Conservation (phyloP, 306 rosid species). For the Acacia confusa region DNA sequence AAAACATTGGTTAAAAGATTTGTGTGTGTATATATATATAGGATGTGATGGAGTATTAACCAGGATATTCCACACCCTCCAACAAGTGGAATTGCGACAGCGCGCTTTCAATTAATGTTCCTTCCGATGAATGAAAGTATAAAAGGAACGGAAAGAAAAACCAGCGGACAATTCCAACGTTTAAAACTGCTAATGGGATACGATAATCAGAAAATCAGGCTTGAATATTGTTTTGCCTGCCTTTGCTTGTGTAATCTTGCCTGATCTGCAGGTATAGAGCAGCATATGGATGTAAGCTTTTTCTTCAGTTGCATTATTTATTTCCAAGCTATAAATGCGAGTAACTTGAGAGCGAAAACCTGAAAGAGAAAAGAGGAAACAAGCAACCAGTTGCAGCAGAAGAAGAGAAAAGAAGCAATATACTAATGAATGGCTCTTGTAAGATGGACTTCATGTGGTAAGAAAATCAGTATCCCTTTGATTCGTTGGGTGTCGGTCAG, state of each 20-base stretch:
- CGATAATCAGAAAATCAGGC: neutral
- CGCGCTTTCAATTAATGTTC: neutral
- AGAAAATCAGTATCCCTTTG: neutral
- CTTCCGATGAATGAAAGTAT: neutral
- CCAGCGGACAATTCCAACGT: neutral
- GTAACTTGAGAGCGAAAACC: neutral
- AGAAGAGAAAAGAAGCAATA: neutral
- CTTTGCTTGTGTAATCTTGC: neutral
- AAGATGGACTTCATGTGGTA: neutral
- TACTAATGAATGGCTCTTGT: neutral
- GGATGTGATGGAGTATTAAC: no score
- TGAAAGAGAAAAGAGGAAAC: neutral
- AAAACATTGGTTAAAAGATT: no score
- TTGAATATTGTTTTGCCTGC: neutral
- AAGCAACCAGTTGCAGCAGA: neutral
- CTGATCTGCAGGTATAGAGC: neutral
- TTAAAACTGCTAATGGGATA: neutral
- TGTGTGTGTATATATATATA: no score
- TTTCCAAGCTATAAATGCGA: neutral
- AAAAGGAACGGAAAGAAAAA: neutral
- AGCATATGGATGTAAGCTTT: neutral
- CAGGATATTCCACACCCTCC: no score
- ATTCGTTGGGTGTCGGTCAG: neutral
- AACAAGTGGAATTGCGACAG: no score
- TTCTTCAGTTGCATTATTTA: neutral